Evolutionary conservation across 2,329 filamentous ascomycete genomes (phyloP), one percentile per base, ranked within the genome.

Genomic region (Trichoderma sp.): DNA sequence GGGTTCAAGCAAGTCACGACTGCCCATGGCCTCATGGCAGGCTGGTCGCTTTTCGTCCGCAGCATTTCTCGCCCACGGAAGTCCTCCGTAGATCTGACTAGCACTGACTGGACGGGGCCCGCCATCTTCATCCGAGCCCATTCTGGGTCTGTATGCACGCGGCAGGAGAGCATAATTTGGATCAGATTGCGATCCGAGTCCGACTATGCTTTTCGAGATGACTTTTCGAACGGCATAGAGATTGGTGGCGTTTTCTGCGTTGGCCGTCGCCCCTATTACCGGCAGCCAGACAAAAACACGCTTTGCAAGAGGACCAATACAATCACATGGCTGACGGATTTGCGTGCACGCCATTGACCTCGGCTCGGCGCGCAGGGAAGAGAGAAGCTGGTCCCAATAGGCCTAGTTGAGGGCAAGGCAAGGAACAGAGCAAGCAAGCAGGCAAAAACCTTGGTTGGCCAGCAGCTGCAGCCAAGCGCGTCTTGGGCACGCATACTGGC

Each of bases 311-410:
- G 37, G 2, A 16, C 52, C 65, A 46, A 46, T 24, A 68, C 39
- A 43, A 43, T 68, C 65, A 68, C 65, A 68, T 68, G 65, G 65
- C 14, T 51, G 43, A 43, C 60, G 65, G 56, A 60, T 56, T 68
- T 39, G 14, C 30, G 28, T 59, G 52, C 46, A 34, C 24, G 43
- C 49, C 43, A 59, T 28, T 60, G 65, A 56, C 65, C 65, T 68
- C 65, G 65, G 65, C 65, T 60, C 65, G 56, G 65, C 65, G 55
- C 56, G 65, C 32, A 30, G 46, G 10, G 30, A 30, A 24, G 21
- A 24, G 32, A 39, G 32, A 66, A 58, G 39, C 63, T 58, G 51
- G 39, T 32, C 24, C 52, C 34, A 66, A 51, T 39, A 59, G 28
- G 52, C 54, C 54, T 51, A 66, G 63, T 24, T 54, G 63, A 66